A percentile compares a stretch with the other conserved stretches of the same genome.
Evolutionary conservation across 164 flowering plant genomes (phyloP).

Genomic region (Stephania yunnanensis): DNA sequence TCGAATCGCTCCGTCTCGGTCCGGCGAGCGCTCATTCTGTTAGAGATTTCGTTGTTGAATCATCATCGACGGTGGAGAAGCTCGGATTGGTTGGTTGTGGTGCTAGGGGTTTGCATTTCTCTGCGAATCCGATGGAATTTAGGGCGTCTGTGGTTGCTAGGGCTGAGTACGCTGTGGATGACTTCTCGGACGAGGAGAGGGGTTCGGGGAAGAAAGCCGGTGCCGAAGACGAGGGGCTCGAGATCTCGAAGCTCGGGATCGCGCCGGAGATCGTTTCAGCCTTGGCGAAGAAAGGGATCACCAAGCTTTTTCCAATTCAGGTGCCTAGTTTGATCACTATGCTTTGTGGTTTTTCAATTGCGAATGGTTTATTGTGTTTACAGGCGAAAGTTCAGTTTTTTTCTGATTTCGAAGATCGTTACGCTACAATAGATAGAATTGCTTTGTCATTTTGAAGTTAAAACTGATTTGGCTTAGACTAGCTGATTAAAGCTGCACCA

Average conservation of each 20-base stretch:
- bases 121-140: conserved; percentile 27
- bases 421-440: no score
- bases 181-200: conserved; percentile 37
- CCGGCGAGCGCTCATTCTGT: not conserved
- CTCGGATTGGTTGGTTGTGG: conserved; percentile 12
- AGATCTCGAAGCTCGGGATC: conserved; percentile 73
- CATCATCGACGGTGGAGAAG: conserved; percentile 2
- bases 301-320: conserved; percentile 83
- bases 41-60: not conserved
- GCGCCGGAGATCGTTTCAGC: conserved; percentile 53
- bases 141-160: conserved; percentile 24
- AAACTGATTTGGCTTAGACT: no score
- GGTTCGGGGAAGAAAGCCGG: conserved; percentile 13
- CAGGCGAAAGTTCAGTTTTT: not conserved
- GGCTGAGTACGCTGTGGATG: conserved; percentile 43
- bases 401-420: no score
- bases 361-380: not conserved
- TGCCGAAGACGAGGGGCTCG: conserved; percentile 42
- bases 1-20: conserved; percentile 11
- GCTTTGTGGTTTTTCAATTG: not conserved
- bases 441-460: no score
- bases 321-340: conserved; percentile 21
- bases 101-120: conserved; percentile 32
- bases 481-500: no score
- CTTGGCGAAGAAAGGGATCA: conserved; percentile 55